phyloP scores from a whole-genome alignment of 108 stramenopile genomes.

The Nitzschia putrida region DNA sequence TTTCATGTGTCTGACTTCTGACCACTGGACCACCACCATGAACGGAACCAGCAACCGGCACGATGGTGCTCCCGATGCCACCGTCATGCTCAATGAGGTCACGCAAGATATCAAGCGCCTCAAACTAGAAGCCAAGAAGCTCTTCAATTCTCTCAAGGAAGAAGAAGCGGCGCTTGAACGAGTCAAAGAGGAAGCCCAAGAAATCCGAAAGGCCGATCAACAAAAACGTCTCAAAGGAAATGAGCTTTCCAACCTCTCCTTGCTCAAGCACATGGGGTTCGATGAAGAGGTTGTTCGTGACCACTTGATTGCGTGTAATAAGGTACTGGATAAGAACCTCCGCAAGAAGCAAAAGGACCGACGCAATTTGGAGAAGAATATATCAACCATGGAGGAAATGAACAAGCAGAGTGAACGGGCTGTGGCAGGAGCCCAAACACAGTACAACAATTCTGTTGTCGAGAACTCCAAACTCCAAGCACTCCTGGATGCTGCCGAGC shows the following conservation, averaged over 20 bases:
- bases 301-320: slow-evolving; percentile 5
- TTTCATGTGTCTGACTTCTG: too few species aligned
- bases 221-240: slow-evolving; percentile 10
- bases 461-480: slow-evolving; percentile 1
- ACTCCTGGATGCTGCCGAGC: slow-evolving; percentile 7
- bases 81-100: neutral
- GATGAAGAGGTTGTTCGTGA: neutral
- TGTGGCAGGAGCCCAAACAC: slow-evolving; percentile 1
- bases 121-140: slow-evolving; percentile 13
- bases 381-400: slow-evolving; percentile 2
- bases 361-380: slow-evolving; percentile 6
- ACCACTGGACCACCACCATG: too few species aligned
- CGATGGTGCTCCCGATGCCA: too few species aligned
- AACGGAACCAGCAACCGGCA: too few species aligned
- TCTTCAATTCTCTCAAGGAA: slow-evolving; percentile 1
- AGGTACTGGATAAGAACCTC: neutral
- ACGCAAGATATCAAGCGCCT: slow-evolving; percentile 3
- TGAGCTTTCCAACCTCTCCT: slow-evolving; percentile 7
- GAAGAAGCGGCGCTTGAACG: neutral
- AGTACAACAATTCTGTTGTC: neutral
- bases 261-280: slow-evolving; percentile 13
- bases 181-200: neutral
- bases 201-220: neutral
- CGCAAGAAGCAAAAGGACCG: slow-evolving; percentile 16
- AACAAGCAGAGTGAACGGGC: slow-evolving; percentile 22